Percentiles rank a stretch among this genome's conserved stretches.
Evolutionary conservation across 2,329 filamentous ascomycete genomes (phyloP).

Genomic region (Lachnellula subtilissima): DNA sequence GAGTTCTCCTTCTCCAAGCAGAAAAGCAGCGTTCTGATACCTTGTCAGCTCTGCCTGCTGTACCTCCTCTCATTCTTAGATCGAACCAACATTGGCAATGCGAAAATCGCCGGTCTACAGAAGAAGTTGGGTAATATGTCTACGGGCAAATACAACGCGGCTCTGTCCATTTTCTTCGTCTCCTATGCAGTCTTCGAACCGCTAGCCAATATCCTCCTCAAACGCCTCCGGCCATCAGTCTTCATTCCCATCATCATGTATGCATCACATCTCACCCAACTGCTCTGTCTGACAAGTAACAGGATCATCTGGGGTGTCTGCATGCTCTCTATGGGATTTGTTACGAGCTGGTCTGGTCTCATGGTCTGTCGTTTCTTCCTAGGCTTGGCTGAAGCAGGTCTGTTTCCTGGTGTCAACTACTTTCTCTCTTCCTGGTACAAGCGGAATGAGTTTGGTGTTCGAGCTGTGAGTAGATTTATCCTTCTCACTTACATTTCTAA

Average conservation of each 20-base stretch:
- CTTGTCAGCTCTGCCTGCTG: constrained; percentile 52
- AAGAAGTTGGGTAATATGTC: constrained; percentile 31
- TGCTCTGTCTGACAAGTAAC: not conserved
- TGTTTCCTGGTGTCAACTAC: constrained; percentile 59
- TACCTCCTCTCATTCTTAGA: constrained; percentile 65
- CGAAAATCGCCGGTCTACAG: constrained; percentile 55
- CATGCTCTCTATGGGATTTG: constrained; percentile 12
- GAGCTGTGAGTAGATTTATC: constrained; percentile 41
- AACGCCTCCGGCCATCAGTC: constrained; percentile 60
- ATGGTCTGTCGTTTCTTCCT: constrained; percentile 65
- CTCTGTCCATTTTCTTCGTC: constrained; percentile 74
- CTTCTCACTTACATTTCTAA: constrained; percentile 49
- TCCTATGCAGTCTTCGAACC: constrained; percentile 69
- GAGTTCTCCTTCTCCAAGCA: constrained; percentile 48
- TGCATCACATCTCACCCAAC: not conserved
- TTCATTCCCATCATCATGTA: constrained; percentile 79
- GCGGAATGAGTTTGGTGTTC: constrained; percentile 52
- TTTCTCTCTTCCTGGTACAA: constrained; percentile 60
- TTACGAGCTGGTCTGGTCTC: constrained; percentile 56
- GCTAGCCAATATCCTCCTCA: constrained; percentile 65
- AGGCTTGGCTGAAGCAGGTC: constrained; percentile 45
- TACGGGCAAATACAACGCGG: constrained; percentile 58
- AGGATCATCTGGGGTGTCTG: constrained; percentile 41
- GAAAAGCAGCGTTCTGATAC: not conserved
- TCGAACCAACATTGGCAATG: constrained; percentile 74